phyloP scores from a whole-genome alignment of 192 early-diverging fungal species.

The Backusella luteola region DNA sequence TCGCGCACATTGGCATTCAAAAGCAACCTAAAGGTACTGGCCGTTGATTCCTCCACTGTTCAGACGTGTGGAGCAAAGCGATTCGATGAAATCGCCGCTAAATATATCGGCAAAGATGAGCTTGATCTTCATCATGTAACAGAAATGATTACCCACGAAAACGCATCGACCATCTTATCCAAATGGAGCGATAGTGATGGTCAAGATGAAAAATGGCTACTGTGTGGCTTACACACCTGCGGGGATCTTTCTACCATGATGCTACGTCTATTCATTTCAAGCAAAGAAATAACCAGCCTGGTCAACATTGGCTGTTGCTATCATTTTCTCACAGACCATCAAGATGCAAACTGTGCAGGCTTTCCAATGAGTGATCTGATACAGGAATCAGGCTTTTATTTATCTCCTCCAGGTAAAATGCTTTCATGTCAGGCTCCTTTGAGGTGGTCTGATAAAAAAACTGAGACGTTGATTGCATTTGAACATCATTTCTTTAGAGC shows the following conservation, averaged over 20 bases:
- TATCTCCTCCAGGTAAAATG: conserved; percentile 65
- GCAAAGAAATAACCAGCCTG: conserved; percentile 47
- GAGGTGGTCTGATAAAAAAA: conserved; percentile 64
- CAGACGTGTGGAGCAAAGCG: conserved; percentile 74
- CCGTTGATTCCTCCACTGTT: conserved; percentile 63
- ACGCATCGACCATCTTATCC: conserved; percentile 36
- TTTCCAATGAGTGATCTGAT: conserved; percentile 45
- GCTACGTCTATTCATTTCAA: conserved; percentile 60
- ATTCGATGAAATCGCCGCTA: conserved; percentile 50
- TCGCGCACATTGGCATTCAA: conserved; percentile 64
- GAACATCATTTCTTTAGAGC: conserved; percentile 74
- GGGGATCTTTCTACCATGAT: conserved; percentile 78
- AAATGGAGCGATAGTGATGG: conserved; percentile 17
- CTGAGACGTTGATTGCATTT: conserved; percentile 57
- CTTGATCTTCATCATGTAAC: conserved; percentile 46
- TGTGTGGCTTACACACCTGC: conserved; percentile 84
- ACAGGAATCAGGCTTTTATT: conserved; percentile 26
- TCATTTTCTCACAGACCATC: conserved; percentile 67
- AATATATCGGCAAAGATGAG: conserved; percentile 20
- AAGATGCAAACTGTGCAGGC: conserved; percentile 14
- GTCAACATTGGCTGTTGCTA: conserved; percentile 85
- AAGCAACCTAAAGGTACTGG: conserved; percentile 63
- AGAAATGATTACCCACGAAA: conserved; percentile 43
- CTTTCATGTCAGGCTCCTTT: conserved; percentile 77
- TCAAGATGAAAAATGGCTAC: conserved; percentile 52